Evolutionary conservation across 805 yeast genomes (phyloP), one percentile per base, ranked within the genome.

Genomic region (Ogataea glucozyma): DNA sequence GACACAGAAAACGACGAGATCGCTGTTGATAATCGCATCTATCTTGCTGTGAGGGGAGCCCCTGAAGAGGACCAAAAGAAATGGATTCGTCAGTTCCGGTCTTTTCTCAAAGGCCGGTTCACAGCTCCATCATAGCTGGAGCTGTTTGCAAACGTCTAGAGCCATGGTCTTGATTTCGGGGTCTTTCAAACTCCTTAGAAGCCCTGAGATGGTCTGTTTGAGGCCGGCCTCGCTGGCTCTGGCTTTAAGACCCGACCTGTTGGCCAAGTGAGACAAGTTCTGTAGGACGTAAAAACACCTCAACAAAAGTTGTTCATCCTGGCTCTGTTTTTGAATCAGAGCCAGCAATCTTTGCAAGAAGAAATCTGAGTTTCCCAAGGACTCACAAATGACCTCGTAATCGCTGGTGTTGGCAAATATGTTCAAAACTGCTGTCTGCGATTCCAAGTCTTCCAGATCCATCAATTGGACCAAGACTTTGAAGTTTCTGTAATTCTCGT

Each of bases 1-100:
- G 67, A 69, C 20, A 76, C 71, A 23, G 63, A 62, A 18, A 73
- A 78, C 76, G 62, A 69, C 6, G 31, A 37, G n/a, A 71, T 76
- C 14, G 67, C 73, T 4, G 62, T 80, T 14, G 82, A 48, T 20
- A 41, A 46, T 31, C 44, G 26, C 12, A 31, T 42, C 5, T 51
- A 40, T 36, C 34, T 51, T 26, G 46, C 40, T 17, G 51, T 51
- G 23, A 36, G 56, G 38, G 56, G 56, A 1, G 51, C 50, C 1
- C 46, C 57, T 1, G 43, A 47, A 4, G 39, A 36, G 18, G 50
- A 51, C 7, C 56, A 51, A 26, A 23, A 33, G 34, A 19, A 40
- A 30, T 51, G 49, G 46, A 44, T 49, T n/a, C 30, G 42, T 26
- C 35, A 39, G 31, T 51, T 51, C 40, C 36, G 40, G 14, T 35